These are phyloP conservation scores for Podosphaera xanthii DNA, from an alignment of 2,329 filamentous ascomycete species.

Conservation along the genomic window DNA sequence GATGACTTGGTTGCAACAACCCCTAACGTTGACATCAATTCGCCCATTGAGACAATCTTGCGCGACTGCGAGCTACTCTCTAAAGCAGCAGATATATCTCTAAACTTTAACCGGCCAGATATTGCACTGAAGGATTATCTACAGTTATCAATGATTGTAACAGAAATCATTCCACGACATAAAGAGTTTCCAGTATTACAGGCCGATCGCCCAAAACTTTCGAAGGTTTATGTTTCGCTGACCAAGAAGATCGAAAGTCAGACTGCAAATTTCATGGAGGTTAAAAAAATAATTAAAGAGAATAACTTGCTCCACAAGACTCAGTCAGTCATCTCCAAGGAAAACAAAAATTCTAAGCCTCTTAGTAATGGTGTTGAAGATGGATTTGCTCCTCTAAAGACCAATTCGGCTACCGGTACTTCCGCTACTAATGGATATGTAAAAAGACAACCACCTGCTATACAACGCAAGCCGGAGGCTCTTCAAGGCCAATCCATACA, in stretches of 20 bases:
- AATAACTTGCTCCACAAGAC: constrained; percentile 37
- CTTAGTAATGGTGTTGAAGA: neutral
- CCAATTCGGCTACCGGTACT: neutral
- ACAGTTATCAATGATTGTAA: constrained; percentile 53
- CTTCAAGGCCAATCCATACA: constrained; percentile 37
- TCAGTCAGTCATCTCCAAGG: neutral
- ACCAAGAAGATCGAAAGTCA: constrained; percentile 26
- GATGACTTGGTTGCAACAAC: constrained; percentile 20
- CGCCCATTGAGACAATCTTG: constrained; percentile 30
- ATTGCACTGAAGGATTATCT: constrained; percentile 68
- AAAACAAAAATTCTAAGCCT: neutral
- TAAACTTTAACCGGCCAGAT: constrained; percentile 44
- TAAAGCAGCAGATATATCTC: constrained; percentile 35
- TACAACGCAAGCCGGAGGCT: constrained; percentile 45
- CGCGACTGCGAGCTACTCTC: constrained; percentile 29
- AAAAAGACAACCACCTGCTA: constrained; percentile 18
- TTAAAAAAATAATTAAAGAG: constrained; percentile 36
- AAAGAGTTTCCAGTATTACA: constrained; percentile 47
- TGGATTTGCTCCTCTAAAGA: no score
- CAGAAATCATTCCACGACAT: constrained; percentile 55
- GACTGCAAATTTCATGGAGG: constrained; percentile 27
- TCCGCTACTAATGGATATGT: constrained; percentile 13
- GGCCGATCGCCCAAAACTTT: constrained; percentile 24
- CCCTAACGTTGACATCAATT: constrained; percentile 14
- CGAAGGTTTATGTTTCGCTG: constrained; percentile 26